Base-by-base conservation (phyloP, 495 filamentous ascomycete genomes). In the Aspergillus incahuasiensis region DNA sequence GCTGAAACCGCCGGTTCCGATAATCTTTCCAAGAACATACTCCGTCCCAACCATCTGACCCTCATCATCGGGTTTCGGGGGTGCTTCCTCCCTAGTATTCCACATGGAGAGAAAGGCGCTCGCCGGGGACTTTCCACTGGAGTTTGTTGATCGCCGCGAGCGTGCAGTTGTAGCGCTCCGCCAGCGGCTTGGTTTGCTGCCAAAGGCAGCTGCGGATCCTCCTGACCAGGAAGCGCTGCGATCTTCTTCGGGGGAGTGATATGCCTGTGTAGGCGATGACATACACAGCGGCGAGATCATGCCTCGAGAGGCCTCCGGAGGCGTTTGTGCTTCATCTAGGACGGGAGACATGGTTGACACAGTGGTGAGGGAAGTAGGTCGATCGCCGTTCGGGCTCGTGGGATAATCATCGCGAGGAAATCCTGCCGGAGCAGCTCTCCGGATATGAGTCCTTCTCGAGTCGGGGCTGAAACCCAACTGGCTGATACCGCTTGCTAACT, bases 1-100 rank as follows among this genome's bases (percentile, higher is more conserved):
- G 57, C 85, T 87, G 63, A 89, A 89, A 13, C 87, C 87, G 19
- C 87, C 87, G 59, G 72, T 82, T 34, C 85, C 87, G 40, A 90
- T 82, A 47, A 85, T 78, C 55, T 85, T 85, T 18, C 87, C 87
- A 52, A 90, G 79, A 24, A 90, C 84, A 63, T 90, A 90, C 44
- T 85, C 80, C 25, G 76, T 78, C 20, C 86, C 87, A 35, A 90
- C 81, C 66, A 86, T 84, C 65, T 90, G 86, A 1, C 87, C 87
- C 66, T 89, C 87, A 39, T 85, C 82, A 60, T 90, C 87, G 1
- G 85, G 85, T 28, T 74, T 66, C 5, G 72, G 60, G 11, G 68
- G 63, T 20, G 74, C 67, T 51, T 81, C 73, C 22, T 77, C 77
- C 20, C 61, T 55, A 30, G 60, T 72, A 61, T 64, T 71, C 73